A percentile compares a stretch with the other conserved stretches of the same genome.
Conservation (phyloP, 2,329 filamentous ascomycete genomes). For the Cercospora sesami region DNA sequence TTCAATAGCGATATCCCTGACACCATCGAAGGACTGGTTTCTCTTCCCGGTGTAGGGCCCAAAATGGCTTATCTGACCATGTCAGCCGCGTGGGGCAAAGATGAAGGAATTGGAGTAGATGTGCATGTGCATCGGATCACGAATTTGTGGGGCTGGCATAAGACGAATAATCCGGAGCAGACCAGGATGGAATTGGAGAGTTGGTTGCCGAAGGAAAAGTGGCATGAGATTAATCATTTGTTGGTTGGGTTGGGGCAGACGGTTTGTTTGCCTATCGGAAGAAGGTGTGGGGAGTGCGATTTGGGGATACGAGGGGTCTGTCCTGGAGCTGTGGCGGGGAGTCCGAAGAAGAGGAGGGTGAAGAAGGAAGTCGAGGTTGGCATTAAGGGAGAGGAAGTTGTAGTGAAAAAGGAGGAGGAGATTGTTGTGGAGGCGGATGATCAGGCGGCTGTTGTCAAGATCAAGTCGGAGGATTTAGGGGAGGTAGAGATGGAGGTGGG, state of each 20-base stretch:
- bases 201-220: conserved; percentile 81
- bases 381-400: conserved; percentile 32
- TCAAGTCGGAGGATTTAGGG: conserved; percentile 33
- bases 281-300: conserved; percentile 82
- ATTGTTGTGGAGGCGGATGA: conserved; percentile 36
- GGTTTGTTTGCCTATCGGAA: conserved; percentile 76
- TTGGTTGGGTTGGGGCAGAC: conserved; percentile 87
- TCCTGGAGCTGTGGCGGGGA: conserved; percentile 48
- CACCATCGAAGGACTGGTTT: conserved; percentile 71
- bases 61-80: conserved; percentile 94
- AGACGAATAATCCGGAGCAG: conserved; percentile 77
- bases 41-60: conserved; percentile 82
- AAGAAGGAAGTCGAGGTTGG: conserved; percentile 39
- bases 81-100: conserved; percentile 69
- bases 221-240: conserved; percentile 90
- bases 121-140: conserved; percentile 94
- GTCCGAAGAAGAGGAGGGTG: conserved; percentile 53
- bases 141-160: conserved; percentile 91
- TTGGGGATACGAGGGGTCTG: conserved; percentile 76
- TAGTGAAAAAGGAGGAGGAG: conserved; percentile 27
- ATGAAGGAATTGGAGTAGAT: conserved; percentile 84
- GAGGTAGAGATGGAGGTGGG: conserved; percentile 25
- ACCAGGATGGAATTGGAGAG: conserved; percentile 72
- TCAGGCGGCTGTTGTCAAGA: conserved; percentile 32
- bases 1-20: conserved; percentile 76